Evolutionary conservation across 371 early-diverging fungal genomes (phyloP).

Genomic region (Blyttiomyces sp.): DNA sequence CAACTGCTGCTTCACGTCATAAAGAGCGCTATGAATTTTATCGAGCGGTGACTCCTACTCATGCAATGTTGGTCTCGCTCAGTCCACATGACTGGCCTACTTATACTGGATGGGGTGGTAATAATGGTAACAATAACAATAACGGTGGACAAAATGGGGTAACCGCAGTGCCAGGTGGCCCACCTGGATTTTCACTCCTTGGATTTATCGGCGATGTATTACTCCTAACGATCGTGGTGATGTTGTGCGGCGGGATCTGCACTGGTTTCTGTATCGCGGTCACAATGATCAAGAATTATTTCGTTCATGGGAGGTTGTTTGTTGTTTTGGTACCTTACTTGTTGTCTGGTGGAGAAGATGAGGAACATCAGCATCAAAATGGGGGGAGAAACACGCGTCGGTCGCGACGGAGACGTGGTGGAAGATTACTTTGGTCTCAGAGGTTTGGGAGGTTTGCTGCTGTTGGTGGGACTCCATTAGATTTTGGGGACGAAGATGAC

Average conservation of each 20-base stretch:
- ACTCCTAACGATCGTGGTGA: slow-evolving; percentile 6
- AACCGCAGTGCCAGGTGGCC: no score
- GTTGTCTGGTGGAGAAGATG: no score
- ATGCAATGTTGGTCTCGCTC: slow-evolving; percentile 10
- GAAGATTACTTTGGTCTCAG: slow-evolving; percentile 1
- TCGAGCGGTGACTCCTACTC: no score
- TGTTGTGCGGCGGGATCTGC: slow-evolving; percentile 4
- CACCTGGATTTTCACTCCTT: background rate
- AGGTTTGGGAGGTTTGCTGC: slow-evolving; percentile 6
- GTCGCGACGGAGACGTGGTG: slow-evolving; percentile 1
- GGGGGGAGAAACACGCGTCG: no score
- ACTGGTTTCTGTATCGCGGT: slow-evolving; percentile 9
- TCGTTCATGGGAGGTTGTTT: slow-evolving; percentile 17
- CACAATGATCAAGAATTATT: slow-evolving; percentile 17
- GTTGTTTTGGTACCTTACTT: no score
- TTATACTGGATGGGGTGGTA: no score
- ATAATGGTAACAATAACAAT: no score
- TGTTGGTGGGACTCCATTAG: slow-evolving; percentile 2
- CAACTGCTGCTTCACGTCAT: no score
- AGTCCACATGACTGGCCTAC: slow-evolving; percentile 15
- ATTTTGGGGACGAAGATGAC: slow-evolving; percentile 6
- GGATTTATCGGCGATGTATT: slow-evolving; percentile 4
- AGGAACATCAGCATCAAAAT: no score
- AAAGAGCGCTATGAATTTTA: no score
- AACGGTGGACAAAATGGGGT: no score